Percentiles rank a stretch among this genome's conserved stretches.
Evolutionary conservation across 495 filamentous ascomycete species (phyloP).

Genomic region (Alectoria sarmentosa): DNA sequence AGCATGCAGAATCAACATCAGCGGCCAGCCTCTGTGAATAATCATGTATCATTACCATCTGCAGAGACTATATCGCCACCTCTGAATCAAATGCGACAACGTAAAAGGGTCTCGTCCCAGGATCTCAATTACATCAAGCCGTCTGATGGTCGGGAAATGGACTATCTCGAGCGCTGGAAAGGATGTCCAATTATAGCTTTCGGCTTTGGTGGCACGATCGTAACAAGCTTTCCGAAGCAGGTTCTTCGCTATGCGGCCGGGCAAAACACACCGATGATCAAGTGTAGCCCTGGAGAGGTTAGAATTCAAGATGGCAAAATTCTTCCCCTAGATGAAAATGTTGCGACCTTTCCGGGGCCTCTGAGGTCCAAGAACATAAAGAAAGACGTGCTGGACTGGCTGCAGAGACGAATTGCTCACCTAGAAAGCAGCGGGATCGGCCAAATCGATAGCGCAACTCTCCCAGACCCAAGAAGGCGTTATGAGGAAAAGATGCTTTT

Average conservation of each 20-base stretch:
- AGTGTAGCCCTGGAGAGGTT: slow-evolving; percentile 78
- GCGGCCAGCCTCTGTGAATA: slow-evolving; percentile 62
- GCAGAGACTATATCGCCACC: slow-evolving; percentile 2
- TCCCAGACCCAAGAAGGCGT: slow-evolving; percentile 53
- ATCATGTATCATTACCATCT: slow-evolving; percentile 5
- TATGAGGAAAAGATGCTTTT: slow-evolving; percentile 76
- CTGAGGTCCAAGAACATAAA: slow-evolving; percentile 86
- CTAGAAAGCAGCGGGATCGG: slow-evolving; percentile 50
- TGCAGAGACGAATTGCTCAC: slow-evolving; percentile 61
- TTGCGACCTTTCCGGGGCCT: slow-evolving; percentile 83
- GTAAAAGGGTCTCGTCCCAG: slow-evolving; percentile 35
- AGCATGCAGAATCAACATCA: slow-evolving; percentile 47
- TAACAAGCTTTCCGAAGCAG: slow-evolving; percentile 82
- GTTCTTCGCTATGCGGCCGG: slow-evolving; percentile 78
- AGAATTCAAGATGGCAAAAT: slow-evolving; percentile 64
- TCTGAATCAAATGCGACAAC: slow-evolving; percentile 1
- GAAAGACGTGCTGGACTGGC: slow-evolving; percentile 83
- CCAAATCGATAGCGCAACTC: slow-evolving; percentile 7
- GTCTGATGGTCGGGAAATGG: slow-evolving; percentile 69
- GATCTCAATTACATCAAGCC: slow-evolving; percentile 54
- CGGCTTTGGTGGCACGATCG: slow-evolving; percentile 76
- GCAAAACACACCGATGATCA: slow-evolving; percentile 63
- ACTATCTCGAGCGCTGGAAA: slow-evolving; percentile 82
- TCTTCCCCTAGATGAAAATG: slow-evolving; percentile 57
- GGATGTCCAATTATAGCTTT: slow-evolving; percentile 80